These are phyloP conservation scores for Saturnispora galanensis DNA, from an alignment of 805 yeast genomes.

Conservation along the genomic window DNA sequence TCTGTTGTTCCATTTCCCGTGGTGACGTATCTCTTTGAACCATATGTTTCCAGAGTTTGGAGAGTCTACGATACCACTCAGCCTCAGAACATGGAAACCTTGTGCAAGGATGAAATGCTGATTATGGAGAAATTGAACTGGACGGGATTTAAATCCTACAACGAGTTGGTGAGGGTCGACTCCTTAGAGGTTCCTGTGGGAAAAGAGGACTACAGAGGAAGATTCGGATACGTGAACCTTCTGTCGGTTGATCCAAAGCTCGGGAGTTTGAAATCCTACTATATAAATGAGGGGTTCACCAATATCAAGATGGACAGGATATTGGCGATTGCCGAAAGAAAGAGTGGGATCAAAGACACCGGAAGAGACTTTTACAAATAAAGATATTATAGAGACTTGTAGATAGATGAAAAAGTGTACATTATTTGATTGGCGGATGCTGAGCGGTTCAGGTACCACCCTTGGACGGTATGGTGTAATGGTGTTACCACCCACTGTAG, in stretches of 20 bases:
- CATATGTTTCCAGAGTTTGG: slow-evolving; percentile 64
- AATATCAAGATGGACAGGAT: slow-evolving; percentile 77
- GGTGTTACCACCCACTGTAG: too few species aligned
- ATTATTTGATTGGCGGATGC: too few species aligned
- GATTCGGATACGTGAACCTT: slow-evolving; percentile 44
- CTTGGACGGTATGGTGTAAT: too few species aligned
- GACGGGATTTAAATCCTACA: slow-evolving; percentile 58
- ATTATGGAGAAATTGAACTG: slow-evolving; percentile 57
- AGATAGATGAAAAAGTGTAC: background rate
- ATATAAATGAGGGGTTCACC: slow-evolving; percentile 65
- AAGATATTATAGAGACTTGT: background rate
- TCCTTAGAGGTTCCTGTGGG: slow-evolving; percentile 31
- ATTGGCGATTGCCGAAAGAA: slow-evolving; percentile 72
- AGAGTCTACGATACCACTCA: slow-evolving; percentile 54
- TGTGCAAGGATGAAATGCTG: slow-evolving; percentile 52
- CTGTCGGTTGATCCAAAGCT: slow-evolving; percentile 30
- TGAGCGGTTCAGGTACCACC: too few species aligned
- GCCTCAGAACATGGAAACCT: slow-evolving; percentile 55
- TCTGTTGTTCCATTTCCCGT: slow-evolving; percentile 49
- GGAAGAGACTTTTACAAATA: slow-evolving; percentile 40
- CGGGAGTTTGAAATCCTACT: slow-evolving; percentile 33
- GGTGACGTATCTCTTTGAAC: slow-evolving; percentile 42
- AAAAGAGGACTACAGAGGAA: slow-evolving; percentile 23
- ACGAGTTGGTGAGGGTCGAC: slow-evolving; percentile 46
- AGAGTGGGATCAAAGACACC: slow-evolving; percentile 51